Evolutionary conservation across 2,329 filamentous ascomycete species (phyloP), one percentile per base, ranked within the genome.

Genomic region (Talaromyces albobiverticillius): DNA sequence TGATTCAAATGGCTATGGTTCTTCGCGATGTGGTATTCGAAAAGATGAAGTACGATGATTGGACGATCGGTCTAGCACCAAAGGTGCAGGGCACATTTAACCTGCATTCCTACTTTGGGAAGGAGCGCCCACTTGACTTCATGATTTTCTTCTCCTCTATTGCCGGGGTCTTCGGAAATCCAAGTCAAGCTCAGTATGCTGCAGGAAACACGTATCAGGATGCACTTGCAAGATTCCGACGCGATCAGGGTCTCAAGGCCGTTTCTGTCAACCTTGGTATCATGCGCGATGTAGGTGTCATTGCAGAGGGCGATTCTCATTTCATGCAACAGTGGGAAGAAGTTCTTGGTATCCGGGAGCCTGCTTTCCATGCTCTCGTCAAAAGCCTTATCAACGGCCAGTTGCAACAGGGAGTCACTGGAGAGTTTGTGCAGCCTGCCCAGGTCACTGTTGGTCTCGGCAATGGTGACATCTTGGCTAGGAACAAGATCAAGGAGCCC

Each of bases 101-200:
- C 32, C 18, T 48, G 20, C 46, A 48, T n/a, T n/a, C n/a, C n/a
- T n/a, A n/a, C n/a, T n/a, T n/a, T n/a, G n/a, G n/a, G n/a, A n/a
- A n/a, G n/a, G n/a, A n/a, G n/a, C n/a, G n/a, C n/a, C n/a, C n/a
- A n/a, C n/a, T n/a, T n/a, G 63, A 67, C 50, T 68, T 68, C 53
- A 67, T 67, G 46, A 50, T 68, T 29, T 53, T 58, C 1, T 62
- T 67, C 7, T 66, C 64, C 9, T 67, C 65, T 9, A 54, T 67
- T 7, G 57, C 63, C 10, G 63, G 64, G 4, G 52, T 67, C 2
- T 57, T 67, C 40, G 65, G 65, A 7, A 67, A 62, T 55, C 55
- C 58, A 23, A 63, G 64, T 8, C 66, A 68, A 49, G 58, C 61
- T 4, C 60, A 63, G 23, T 67, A 68, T n/a, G n/a, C n/a, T n/a